A percentile compares a stretch with the other conserved stretches of the same genome.
phyloP scores from a whole-genome alignment of 2,329 filamentous ascomycete species.

The Fusarium floridanum region DNA sequence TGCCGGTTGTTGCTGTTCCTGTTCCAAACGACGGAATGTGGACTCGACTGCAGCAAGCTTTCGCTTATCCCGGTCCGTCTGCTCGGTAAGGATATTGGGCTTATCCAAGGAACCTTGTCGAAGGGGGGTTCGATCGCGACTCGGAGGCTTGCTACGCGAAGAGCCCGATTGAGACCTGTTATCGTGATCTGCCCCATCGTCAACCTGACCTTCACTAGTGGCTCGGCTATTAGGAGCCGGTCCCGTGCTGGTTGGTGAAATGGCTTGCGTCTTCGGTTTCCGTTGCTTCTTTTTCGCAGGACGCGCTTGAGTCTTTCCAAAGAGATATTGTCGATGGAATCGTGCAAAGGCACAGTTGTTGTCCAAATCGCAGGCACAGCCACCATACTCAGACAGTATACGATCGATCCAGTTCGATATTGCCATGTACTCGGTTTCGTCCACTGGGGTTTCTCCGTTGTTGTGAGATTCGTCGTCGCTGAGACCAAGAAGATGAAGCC shows the following conservation, averaged over 20 bases:
- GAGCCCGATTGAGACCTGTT: slow-evolving; percentile 60
- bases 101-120: slow-evolving; percentile 72
- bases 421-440: slow-evolving; percentile 70
- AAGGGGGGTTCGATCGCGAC: slow-evolving; percentile 73
- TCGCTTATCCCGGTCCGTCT: slow-evolving; percentile 75
- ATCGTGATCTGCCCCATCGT: slow-evolving; percentile 68
- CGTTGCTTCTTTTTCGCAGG: slow-evolving; percentile 64
- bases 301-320: slow-evolving; percentile 58
- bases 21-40: slow-evolving; percentile 72
- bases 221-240: slow-evolving; percentile 74
- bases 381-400: slow-evolving; percentile 82
- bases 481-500: slow-evolving; percentile 71
- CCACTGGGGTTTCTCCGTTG: slow-evolving; percentile 66
- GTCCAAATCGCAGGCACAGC: slow-evolving; percentile 79
- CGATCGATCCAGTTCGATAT: slow-evolving; percentile 75
- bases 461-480: slow-evolving; percentile 68
- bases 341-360: slow-evolving; percentile 73
- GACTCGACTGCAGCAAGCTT: slow-evolving; percentile 76
- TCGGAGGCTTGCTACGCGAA: slow-evolving; percentile 73
- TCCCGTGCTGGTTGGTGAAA: slow-evolving; percentile 73
- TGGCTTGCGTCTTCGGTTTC: slow-evolving; percentile 67
- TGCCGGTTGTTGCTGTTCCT: slow-evolving; percentile 61
- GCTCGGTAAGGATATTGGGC: slow-evolving; percentile 71
- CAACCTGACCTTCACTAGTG: slow-evolving; percentile 70
- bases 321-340: slow-evolving; percentile 70